Evolutionary conservation across 2,329 filamentous ascomycete genomes (phyloP), one percentile per base, ranked within the genome.

Genomic region (Aspergillus jensenii): DNA sequence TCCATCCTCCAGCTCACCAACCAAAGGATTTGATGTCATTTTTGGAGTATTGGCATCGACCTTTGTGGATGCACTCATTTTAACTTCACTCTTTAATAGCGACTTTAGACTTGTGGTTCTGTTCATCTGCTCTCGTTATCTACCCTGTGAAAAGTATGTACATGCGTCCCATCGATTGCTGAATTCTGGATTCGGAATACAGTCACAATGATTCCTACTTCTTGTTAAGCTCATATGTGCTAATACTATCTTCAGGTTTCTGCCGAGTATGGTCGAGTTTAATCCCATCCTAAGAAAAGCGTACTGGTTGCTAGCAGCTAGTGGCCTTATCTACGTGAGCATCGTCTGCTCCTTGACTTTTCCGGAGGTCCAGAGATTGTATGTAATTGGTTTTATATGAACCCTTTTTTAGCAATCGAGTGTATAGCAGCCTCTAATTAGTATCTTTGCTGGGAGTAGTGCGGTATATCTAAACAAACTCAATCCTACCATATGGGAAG

Each of bases 391-490:
- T 40, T 12, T 21, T 11, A 31, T 17, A 11, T 31, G 19, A 3
- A 11, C 9, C 15, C n/a, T 33, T n/a, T 19, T 15, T 8, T 14
- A 14, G 8, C 11, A 33, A 7, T 14, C 35, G 35, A 37, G 17
- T n/a, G 40, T 11, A 35, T 48, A 6, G 27, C 27, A 31, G 27
- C 15, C 23, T n/a, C 35, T 40, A 25, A 39, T 14, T 33, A 31
- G 15, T 43, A 17, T 6, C 3, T 31, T 27, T 15, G 15, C 12
- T 21, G 4, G 25, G 14, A 19, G 50, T 65, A 96, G 92, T 70
- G 87, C 89, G 23, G 74, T 97, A 6, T 99, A 98, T 72, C 87
- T 89, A 27, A 89, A 98, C 75, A 90, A 89, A 61, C 73, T 96
- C 64, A 88, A 91, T 62, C 88, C 87, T 3, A 80, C 84, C 3